Evolutionary conservation across 192 early-diverging fungal species (phyloP), one percentile per base, ranked within the genome.

Genomic region (Podila epicladia): DNA sequence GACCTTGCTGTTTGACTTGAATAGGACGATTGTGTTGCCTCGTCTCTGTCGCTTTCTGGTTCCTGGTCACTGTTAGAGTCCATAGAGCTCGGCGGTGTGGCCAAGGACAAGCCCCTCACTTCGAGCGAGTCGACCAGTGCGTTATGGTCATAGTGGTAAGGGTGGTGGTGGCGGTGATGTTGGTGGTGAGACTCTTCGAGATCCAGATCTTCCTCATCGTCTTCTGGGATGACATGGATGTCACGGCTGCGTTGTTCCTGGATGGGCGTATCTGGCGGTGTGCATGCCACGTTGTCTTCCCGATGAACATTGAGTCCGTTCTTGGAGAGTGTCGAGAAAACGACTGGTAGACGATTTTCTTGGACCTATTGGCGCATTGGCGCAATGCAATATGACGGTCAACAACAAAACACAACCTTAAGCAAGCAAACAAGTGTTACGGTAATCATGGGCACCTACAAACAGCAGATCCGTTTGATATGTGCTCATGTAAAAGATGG

Each of bases 401-500:
- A 55, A 22, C n/a, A 55, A 55, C 53, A 24, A 0, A 55, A 15
- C 17, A 8, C 41, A 17, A 15, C 4, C 7, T 17, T 4, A 3
- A 11, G 41, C 41, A 15, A 45, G 41, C 11, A n/a, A 55, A 55
- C 53, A 55, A 11, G 35, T 49, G 57, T 20, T 64, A 17, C 22
- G 31, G 24, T 50, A 20, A 65, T 12, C 19, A 9, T 49, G 32
- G n/a, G 15, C 1, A 79, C 88, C 80, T 85, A 92, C 91, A 85
- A 93, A 87, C 32, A 93, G 82, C 57, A 91, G 85, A 58, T 93
- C 92, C 0, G 91, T 93, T 74, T 93, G 91, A 74, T 92, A 93
- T 7, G 92, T 93, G 3, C 87, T 89, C 73, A 92, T 87, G 71
- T 92, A 93, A 57, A 93, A 93, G 58, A 93, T 92, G 32, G 90